These are phyloP conservation scores for Balansia obtecta DNA, from an alignment of 2,329 filamentous ascomycete species.

Conservation along the genomic window DNA sequence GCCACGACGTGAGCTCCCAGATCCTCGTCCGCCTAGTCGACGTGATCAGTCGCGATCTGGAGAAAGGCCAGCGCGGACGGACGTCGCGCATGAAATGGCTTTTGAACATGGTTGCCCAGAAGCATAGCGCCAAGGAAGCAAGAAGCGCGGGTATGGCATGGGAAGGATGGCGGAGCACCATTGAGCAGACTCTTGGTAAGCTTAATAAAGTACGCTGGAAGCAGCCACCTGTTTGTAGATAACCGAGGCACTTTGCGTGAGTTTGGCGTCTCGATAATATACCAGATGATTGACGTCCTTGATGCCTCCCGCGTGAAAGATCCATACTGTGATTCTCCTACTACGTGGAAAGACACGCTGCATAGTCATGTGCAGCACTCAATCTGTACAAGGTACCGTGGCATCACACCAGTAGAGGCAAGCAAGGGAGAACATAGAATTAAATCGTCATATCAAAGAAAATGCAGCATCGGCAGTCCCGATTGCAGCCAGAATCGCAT, in stretches of 20 bases:
- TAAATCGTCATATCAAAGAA: not conserved
- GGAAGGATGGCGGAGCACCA: constrained; percentile 14
- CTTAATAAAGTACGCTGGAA: not conserved
- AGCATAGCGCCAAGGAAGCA: constrained; percentile 11
- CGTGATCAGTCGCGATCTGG: constrained; percentile 21
- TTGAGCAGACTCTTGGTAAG: not conserved
- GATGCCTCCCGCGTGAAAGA: no score
- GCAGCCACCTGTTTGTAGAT: not conserved
- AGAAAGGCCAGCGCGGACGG: constrained; percentile 20
- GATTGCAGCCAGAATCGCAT: not conserved
- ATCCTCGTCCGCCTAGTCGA: constrained; percentile 16
- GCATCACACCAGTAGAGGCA: no score
- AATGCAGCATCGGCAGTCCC: not conserved
- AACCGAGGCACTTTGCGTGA: no score
- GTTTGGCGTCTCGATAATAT: no score
- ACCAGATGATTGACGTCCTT: no score
- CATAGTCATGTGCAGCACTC: no score
- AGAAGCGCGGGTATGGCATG: constrained; percentile 8
- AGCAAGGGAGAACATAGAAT: not conserved
- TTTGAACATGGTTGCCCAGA: constrained; percentile 13
- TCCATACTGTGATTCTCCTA: no score
- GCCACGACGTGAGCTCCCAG: constrained; percentile 12
- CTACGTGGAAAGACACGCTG: no score
- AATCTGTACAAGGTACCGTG: no score
- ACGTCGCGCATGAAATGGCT: constrained; percentile 19